phyloP scores from a whole-genome alignment of 2,329 filamentous ascomycete species.

The Claviceps pusilla region DNA sequence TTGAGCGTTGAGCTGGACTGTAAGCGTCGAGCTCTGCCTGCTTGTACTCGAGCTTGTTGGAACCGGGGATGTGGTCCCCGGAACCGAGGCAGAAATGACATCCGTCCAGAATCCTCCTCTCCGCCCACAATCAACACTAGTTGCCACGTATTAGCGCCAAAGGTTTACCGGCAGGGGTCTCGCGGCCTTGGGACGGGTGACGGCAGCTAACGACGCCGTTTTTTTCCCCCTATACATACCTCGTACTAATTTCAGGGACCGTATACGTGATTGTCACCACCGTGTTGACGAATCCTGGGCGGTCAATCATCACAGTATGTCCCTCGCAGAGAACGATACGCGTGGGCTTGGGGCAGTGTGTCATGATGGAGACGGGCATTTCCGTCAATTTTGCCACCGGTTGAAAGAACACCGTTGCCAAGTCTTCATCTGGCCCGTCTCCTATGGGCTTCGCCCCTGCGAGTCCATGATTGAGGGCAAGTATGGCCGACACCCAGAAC shows the following conservation, averaged over 20 bases:
- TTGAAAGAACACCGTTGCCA: slow-evolving; percentile 1
- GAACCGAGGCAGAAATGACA: accelerated
- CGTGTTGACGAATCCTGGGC: neutral
- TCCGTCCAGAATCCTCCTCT: neutral
- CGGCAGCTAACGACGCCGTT: neutral
- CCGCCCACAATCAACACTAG: neutral
- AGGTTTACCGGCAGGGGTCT: neutral
- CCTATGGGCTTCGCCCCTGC: slow-evolving; percentile 1
- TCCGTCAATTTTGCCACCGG: slow-evolving; percentile 1
- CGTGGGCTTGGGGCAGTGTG: neutral
- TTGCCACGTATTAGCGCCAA: neutral
- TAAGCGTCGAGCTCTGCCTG: neutral
- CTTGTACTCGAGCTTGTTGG: neutral
- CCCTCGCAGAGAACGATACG: neutral
- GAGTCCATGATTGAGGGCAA: neutral
- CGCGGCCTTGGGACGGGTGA: no score
- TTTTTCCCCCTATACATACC: neutral
- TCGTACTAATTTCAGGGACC: neutral
- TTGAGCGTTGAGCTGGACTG: neutral
- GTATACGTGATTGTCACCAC: slow-evolving; percentile 4
- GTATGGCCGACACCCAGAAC: neutral
- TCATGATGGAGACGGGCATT: neutral
- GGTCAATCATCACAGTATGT: neutral
- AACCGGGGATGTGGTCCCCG: neutral
- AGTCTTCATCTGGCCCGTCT: neutral